Percentiles rank a stretch among this genome's conserved stretches.
Conservation (phyloP, 2,329 filamentous ascomycete species). For the Epichloe baconii region DNA sequence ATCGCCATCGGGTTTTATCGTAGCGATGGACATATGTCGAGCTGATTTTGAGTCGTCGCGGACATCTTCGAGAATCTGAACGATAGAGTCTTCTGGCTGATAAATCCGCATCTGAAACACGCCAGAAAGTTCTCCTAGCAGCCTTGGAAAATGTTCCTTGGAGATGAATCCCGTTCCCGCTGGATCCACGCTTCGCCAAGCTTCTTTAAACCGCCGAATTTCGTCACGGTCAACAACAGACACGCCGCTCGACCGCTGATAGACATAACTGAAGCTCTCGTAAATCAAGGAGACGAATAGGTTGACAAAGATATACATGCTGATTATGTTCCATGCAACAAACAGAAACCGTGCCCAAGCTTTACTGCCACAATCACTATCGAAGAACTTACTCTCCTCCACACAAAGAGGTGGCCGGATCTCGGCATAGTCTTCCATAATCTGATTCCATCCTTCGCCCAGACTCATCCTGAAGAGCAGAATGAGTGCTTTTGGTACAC, state of each 20-base stretch:
- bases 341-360: constrained; percentile 83
- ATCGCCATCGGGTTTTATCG: constrained; percentile 37
- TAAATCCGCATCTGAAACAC: constrained; percentile 98
- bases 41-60: constrained; percentile 40
- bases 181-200: constrained; percentile 92
- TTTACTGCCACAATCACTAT: constrained; percentile 85
- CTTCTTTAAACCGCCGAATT: constrained; percentile 93
- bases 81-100: constrained; percentile 75
- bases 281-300: constrained; percentile 97
- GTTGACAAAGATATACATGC: constrained; percentile 99
- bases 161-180: constrained; percentile 82
- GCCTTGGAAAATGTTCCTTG: constrained; percentile 75
- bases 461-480: constrained; percentile 86
- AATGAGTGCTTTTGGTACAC: constrained; percentile 85
- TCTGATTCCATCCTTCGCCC: constrained; percentile 89
- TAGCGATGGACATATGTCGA: constrained; percentile 42
- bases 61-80: constrained; percentile 77
- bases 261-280: constrained; percentile 98
- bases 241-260: constrained; percentile 88
- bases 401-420: constrained; percentile 75
- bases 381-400: constrained; percentile 55
- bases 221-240: constrained; percentile 85
- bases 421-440: constrained; percentile 90
- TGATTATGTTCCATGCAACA: constrained; percentile 95
- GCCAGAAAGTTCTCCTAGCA: constrained; percentile 84